A percentile compares a stretch with the other conserved stretches of the same genome.
Evolutionary conservation across 306 rosid genomes (phyloP).

Genomic region (Alnus rubra): DNA sequence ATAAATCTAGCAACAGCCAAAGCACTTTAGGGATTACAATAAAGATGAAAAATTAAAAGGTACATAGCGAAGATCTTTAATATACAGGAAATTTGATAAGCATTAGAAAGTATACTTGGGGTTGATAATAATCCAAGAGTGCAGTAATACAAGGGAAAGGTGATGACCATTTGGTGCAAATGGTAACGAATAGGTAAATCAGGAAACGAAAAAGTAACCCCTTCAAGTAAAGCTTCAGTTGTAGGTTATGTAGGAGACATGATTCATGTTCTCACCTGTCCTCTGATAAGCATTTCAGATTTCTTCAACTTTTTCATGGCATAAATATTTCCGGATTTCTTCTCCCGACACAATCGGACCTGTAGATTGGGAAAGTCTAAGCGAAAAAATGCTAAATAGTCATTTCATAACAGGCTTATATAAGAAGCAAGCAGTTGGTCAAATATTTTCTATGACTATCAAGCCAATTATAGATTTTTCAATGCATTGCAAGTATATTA

Average conservation of each 20-base stretch:
- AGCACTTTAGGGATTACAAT: not conserved
- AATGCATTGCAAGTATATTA: constrained; percentile 23
- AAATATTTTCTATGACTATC: constrained; percentile 17
- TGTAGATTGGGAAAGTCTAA: constrained; percentile 43
- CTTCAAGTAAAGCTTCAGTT: constrained; percentile 3
- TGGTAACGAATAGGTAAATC: not conserved
- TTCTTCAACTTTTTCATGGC: constrained; percentile 99
- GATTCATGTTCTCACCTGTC: constrained; percentile 68
- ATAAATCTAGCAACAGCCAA: not conserved
- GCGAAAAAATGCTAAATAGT: constrained; percentile 27
- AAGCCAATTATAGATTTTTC: not conserved
- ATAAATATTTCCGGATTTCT: constrained; percentile 94
- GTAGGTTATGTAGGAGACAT: constrained; percentile 14
- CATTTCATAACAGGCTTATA: constrained; percentile 18
- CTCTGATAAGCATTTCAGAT: constrained; percentile 96
- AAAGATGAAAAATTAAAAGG: not conserved
- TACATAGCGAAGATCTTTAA: constrained; percentile 21
- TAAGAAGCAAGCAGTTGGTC: not conserved
- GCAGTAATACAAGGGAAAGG: not conserved
- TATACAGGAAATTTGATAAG: not conserved
- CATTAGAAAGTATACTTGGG: not conserved
- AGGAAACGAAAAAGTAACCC: constrained; percentile 8
- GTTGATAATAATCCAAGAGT: not conserved
- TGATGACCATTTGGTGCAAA: not conserved
- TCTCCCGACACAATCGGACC: constrained; percentile 98